Conservation (phyloP, 495 filamentous ascomycete species). For the Penicillium nucicola region DNA sequence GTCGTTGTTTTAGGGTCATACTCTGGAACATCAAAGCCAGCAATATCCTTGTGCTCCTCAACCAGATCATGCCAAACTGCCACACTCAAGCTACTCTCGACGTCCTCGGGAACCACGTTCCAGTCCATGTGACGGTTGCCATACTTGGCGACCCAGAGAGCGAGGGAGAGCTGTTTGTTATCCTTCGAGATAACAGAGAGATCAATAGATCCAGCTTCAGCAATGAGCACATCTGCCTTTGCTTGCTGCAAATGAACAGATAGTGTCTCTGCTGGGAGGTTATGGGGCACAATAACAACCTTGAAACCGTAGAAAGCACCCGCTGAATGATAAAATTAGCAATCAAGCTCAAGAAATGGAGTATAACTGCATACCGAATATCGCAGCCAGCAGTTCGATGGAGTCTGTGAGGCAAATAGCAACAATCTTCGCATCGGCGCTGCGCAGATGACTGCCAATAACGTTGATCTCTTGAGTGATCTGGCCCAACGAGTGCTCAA, state of each 20-base stretch:
- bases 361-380: slow-evolving; percentile 55
- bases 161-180: slow-evolving; percentile 67
- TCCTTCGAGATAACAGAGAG: slow-evolving; percentile 66
- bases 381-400: slow-evolving; percentile 71
- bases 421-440: slow-evolving; percentile 68
- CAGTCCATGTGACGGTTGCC: slow-evolving; percentile 91
- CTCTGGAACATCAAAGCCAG: slow-evolving; percentile 47
- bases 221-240: slow-evolving; percentile 76
- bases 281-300: slow-evolving; percentile 80
- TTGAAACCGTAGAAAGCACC: slow-evolving; percentile 79
- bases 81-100: slow-evolving; percentile 67
- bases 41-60: slow-evolving; percentile 52
- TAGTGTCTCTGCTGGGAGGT: slow-evolving; percentile 61
- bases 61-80: slow-evolving; percentile 86
- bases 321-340: slow-evolving; percentile 36
- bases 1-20: slow-evolving; percentile 48
- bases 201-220: slow-evolving; percentile 83
- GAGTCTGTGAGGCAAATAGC: slow-evolving; percentile 94
- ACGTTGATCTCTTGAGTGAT: slow-evolving; percentile 84
- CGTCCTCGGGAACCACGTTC: slow-evolving; percentile 75
- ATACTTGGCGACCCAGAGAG: slow-evolving; percentile 91
- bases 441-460: slow-evolving; percentile 71
- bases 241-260: slow-evolving; percentile 66
- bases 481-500: slow-evolving; percentile 67
- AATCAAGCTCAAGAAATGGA: not conserved